Conservation (phyloP, 371 early-diverging fungal species). For the Mucor plumbeus region DNA sequence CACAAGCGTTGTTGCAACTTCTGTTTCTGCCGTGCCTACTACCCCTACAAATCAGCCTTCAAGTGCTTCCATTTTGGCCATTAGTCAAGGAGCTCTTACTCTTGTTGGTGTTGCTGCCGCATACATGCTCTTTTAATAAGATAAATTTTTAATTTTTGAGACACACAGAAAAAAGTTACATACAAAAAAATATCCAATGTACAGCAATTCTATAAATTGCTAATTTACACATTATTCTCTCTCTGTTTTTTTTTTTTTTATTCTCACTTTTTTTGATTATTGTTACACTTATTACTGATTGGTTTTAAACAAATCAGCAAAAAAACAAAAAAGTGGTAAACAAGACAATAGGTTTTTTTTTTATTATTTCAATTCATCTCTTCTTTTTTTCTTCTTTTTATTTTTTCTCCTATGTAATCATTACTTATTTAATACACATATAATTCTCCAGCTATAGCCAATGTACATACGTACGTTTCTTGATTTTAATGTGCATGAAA, state of each 20-base stretch:
- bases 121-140: slow-evolving; percentile 24
- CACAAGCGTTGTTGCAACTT: slow-evolving; percentile 14
- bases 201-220: not conserved
- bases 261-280: not conserved
- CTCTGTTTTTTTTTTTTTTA: not conserved
- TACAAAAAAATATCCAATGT: not conserved
- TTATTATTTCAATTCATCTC: not conserved
- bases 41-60: slow-evolving; percentile 24
- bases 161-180: slow-evolving; percentile 4
- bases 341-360: not conserved
- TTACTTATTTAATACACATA: slow-evolving; percentile 3
- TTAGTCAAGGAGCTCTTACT: slow-evolving; percentile 23
- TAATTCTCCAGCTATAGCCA: not conserved
- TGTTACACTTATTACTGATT: slow-evolving; percentile 7
- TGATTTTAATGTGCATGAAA: not conserved
- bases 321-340: too few species aligned
- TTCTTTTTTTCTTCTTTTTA: not conserved
- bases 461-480: slow-evolving; percentile 3
- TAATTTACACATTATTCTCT: not conserved
- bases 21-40: slow-evolving; percentile 10
- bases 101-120: slow-evolving; percentile 22
- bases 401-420: slow-evolving; percentile 8
- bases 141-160: not conserved
- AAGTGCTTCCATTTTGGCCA: slow-evolving; percentile 23
- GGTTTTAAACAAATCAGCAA: not conserved